Conservation (phyloP, 495 filamentous ascomycete species). For the Penicillium desertorum region DNA sequence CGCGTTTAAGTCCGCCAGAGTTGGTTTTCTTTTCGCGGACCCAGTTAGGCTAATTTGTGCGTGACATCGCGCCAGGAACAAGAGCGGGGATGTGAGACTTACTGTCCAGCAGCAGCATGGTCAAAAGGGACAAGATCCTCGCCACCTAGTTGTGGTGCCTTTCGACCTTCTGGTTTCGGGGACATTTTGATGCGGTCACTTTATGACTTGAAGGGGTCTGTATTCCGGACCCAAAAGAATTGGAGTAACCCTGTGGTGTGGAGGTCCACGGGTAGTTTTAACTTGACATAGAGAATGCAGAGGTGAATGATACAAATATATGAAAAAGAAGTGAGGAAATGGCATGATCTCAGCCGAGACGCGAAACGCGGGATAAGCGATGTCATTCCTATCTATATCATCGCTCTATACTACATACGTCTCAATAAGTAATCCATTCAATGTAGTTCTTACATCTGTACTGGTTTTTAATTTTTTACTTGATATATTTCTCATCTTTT, state of each 20-base stretch:
- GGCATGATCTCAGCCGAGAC: not conserved
- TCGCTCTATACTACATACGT: not conserved
- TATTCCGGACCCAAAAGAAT: not conserved
- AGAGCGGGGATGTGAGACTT: slow-evolving; percentile 46
- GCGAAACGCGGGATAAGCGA: not conserved
- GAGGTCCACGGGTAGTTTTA: not conserved
- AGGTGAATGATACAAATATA: not conserved
- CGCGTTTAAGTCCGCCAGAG: not conserved
- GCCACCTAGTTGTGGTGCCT: slow-evolving; percentile 41
- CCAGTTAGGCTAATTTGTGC: not conserved
- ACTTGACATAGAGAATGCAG: not conserved
- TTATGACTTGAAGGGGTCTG: not conserved
- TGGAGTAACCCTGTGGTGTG: not conserved
- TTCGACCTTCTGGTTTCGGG: slow-evolving; percentile 36
- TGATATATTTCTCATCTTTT: not conserved
- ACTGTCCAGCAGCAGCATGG: slow-evolving; percentile 92
- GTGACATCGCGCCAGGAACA: slow-evolving; percentile 12
- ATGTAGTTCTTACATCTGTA: no score
- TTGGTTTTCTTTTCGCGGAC: not conserved
- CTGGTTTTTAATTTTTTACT: no score
- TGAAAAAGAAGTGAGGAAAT: not conserved
- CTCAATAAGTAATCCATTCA: not conserved
- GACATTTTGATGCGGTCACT: slow-evolving; percentile 33
- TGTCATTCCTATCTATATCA: not conserved
- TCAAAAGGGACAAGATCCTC: slow-evolving; percentile 69